Base-by-base conservation (phyloP, 148 eudicot genomes). In the Rhododendron molle region DNA sequence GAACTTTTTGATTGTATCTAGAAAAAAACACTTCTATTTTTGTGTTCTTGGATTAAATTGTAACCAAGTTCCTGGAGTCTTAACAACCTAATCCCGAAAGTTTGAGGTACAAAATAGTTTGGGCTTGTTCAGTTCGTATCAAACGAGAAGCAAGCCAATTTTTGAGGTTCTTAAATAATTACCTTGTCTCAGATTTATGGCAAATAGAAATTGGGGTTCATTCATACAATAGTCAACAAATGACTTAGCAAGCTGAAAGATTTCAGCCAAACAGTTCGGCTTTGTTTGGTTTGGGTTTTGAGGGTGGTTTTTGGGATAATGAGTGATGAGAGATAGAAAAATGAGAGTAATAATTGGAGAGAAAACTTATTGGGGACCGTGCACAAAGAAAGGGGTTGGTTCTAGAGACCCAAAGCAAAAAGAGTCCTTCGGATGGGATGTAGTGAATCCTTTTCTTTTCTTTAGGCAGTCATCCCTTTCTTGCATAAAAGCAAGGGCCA, bases 121-220 rank as follows among this genome's bases (percentile, higher is more conserved):
- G 7, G 30, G 83, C 47, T 80, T 56, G 65, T 80, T 78, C 60
- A 80, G 83, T 81, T 81, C 83, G 18, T 54, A 11, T 34, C 28
- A 21, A 81, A 20, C 15, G 18, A 18, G 46, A 34, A 56, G 28
- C 34, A 23, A 78, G 52, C 81, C 23, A 78, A 44, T 34, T 44
- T 6, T 44, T 26, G 47, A 26, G 81, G 81, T 78, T 78, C 54
- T n/a, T 20, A 46, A 23, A 23, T 40, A 30, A 52, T 52, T 54
- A 32, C 34, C 11, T 38, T 40, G 49, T 76, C 8, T 76, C 44
- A 36, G 11, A 1, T 32, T 76, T 73, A 13, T 2, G n/a, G 46
- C 79, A 15, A 44, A 43, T 20, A 77, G 1, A n/a, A 6, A n/a
- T 40, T 23, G 52, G 46, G 18, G 50, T 77, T 44, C 49, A 46